Conservation (phyloP, 192 early-diverging fungal genomes). For the Paraglomus occultum region DNA sequence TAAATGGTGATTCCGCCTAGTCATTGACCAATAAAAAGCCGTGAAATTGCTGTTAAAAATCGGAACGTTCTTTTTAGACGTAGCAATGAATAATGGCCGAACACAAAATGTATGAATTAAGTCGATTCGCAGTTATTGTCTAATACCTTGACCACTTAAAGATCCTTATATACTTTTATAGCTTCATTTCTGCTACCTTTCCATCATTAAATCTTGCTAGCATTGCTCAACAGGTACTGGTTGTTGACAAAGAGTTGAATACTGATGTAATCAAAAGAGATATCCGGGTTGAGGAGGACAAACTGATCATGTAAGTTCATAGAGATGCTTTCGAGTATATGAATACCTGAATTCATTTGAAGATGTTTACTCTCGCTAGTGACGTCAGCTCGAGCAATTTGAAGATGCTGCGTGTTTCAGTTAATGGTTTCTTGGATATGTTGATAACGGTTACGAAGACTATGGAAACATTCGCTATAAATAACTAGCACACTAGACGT, state of each 20-base stretch:
- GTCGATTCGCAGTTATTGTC: no score
- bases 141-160: background rate
- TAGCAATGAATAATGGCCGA: no score
- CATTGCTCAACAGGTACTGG: slow-evolving; percentile 40
- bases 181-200: slow-evolving; percentile 38
- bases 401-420: slow-evolving; percentile 46
- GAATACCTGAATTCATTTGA: background rate
- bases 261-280: slow-evolving; percentile 39
- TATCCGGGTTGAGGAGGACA: slow-evolving; percentile 28
- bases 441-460: slow-evolving; percentile 47
- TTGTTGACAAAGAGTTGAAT: slow-evolving; percentile 50
- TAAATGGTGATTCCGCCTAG: no score
- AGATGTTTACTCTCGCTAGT: background rate
- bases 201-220: slow-evolving; percentile 37
- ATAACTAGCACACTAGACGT: background rate
- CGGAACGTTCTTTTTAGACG: no score
- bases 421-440: slow-evolving; percentile 52
- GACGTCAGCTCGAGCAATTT: slow-evolving; percentile 18
- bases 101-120: no score
- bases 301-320: slow-evolving; percentile 41
- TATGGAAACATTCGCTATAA: slow-evolving; percentile 39
- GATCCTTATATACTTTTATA: background rate
- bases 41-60: no score
- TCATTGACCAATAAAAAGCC: no score
- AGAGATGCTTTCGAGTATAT: background rate